Base-by-base conservation (phyloP, 2,329 filamentous ascomycete genomes). In the Blumeria graminis region DNA sequence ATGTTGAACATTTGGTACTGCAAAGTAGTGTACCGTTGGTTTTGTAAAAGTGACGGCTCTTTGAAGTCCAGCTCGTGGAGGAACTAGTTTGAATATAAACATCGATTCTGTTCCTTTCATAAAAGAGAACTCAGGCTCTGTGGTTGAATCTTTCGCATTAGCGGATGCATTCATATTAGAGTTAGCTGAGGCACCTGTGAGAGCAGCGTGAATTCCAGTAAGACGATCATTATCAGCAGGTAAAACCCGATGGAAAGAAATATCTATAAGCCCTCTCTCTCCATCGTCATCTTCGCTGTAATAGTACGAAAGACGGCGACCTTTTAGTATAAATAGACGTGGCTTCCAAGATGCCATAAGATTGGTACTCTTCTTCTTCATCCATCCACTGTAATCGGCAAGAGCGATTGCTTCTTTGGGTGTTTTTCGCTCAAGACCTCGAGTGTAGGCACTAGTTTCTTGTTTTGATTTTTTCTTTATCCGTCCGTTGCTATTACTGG, bases 291-390 rank as follows among this genome's bases (percentile, higher is more conserved):
- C 80, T 65, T 96, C 90, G 0, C 86, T 86, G 68, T 98, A 98
- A 70, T 94, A 98, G 71, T 98, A 98, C 0, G 89, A 88, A 34
- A 98, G 72, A 4, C 92, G 82, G 55, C 90, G 81, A 34, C 92
- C 92, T 65, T 88, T 89, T 57, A 98, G 78, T 7, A 98, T 82
- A 65, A 98, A 98, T n/a, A 96, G 75, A 11, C 92, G 82, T 11
- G 89, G 85, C 66, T 96, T 98, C 92, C 92, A 98, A 1, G 89
- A 94, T 1, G 88, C 88, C 82, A 98, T 94, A 36, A 96, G 74
- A 64, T 90, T 92, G 1, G 87, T 90, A 58, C 87, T 94, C 69
- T 93, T 89, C 76, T 98, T 98, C 74, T 92, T 96, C 92, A 98
- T 98, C 92, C 92, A 98, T 1, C 92, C 92, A 64, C 83, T 90